A percentile compares a stretch with the other conserved stretches of the same genome.
These are phyloP conservation scores for Trichoderma sp. DNA, from an alignment of 2,329 filamentous ascomycete species.

Conservation along the genomic window DNA sequence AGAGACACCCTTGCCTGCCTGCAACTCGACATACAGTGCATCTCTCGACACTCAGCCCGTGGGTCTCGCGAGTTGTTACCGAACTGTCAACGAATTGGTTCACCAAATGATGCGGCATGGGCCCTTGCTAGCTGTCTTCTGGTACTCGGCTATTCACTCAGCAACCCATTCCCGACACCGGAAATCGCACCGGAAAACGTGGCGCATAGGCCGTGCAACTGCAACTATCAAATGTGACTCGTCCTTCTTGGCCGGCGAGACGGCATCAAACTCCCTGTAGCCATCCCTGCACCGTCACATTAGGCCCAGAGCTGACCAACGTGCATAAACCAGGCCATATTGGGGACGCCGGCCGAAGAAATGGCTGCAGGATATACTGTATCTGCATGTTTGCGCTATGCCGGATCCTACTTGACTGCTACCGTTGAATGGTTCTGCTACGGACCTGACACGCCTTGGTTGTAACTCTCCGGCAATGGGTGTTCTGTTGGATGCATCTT, in stretches of 20 bases:
- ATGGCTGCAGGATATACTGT: background rate
- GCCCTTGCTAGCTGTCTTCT: background rate
- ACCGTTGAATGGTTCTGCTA: background rate
- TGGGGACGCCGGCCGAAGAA: background rate
- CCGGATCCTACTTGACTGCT: background rate
- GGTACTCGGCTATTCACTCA: background rate
- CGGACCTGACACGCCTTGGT: background rate
- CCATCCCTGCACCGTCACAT: background rate
- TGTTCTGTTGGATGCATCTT: background rate
- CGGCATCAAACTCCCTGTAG: background rate
- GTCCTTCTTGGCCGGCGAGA: background rate
- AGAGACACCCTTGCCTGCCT: background rate
- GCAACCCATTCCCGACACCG: background rate
- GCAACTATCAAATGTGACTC: background rate
- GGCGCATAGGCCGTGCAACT: background rate
- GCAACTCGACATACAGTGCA: background rate
- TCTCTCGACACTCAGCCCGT: background rate
- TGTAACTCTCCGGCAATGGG: background rate
- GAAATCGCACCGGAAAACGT: background rate
- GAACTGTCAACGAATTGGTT: background rate
- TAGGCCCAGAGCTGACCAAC: background rate
- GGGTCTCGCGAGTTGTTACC: background rate
- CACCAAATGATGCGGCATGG: background rate
- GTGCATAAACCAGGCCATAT: background rate
- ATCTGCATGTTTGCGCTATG: background rate